Evolutionary conservation across 768 basidiomycete species (phyloP), one percentile per base, ranked within the genome.

Genomic region (Lyophyllum atratum): DNA sequence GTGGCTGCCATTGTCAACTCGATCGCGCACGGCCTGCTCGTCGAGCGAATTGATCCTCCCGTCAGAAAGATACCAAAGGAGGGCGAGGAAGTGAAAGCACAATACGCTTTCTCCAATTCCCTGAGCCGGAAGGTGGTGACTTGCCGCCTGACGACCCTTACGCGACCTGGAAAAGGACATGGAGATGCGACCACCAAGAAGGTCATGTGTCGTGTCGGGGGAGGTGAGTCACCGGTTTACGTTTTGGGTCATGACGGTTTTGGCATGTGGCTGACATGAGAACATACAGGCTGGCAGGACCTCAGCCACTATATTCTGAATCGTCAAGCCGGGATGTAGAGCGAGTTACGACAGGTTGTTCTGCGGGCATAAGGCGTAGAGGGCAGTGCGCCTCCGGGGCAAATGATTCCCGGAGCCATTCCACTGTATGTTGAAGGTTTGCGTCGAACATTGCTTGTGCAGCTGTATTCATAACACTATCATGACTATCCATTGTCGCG

Each of bases 181-280:
- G 75, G 73, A 46, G 80, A 74, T 61, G 77, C 79, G 63, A 83
- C 74, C 56, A 84, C 84, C 59, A 92, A 89, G 83, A 95, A 93
- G 72, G 93, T 95, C 28, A 90, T 95, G 88, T 92, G 89, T 73
- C 86, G 93, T 58, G 89, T 95, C 59, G 93, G 93, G 45, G 92
- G 90, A 71, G 91, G 91, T 87, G 61, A 66, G 85, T 77, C 6
- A 50, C 45, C 56, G 58, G 33, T 51, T 34, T 55, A 21, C 37
- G 12, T n/a, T 14, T 49, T 42, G 11, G 37, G 51, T 44, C 9
- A 21, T 21, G 19, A 26, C 53, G 19, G 43, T 43, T 46, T 0
- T 39, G 12, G n/a, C n/a, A 26, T 29, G 2, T 56, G 31, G 53
- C 55, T 64, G 56, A 62, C 58, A 49, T 49, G 47, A 39, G 43